phyloP scores from a whole-genome alignment of 768 basidiomycete genomes.

The Suillus cothurnatus region DNA sequence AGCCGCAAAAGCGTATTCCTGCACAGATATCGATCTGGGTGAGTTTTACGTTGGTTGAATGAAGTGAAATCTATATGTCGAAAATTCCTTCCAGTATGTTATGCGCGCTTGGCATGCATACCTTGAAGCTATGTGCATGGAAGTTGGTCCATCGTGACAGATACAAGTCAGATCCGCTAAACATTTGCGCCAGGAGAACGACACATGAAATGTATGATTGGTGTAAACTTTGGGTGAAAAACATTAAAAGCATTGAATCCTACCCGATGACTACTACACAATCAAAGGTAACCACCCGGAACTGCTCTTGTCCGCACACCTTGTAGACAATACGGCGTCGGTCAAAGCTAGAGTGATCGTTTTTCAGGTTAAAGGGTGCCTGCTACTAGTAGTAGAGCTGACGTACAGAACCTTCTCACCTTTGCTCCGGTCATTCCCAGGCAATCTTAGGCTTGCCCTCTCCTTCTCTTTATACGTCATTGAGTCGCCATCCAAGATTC shows the following conservation, averaged over 20 bases:
- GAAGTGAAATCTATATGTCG: neutral
- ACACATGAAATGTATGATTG: neutral
- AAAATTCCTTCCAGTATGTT: neutral
- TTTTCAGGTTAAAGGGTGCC: neutral
- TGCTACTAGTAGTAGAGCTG: neutral
- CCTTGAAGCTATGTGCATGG: neutral
- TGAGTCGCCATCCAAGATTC: neutral
- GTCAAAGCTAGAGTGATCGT: neutral
- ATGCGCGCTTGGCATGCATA: neutral
- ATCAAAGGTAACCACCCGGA: no score
- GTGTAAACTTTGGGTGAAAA: neutral
- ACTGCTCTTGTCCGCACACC: neutral
- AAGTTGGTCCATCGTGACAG: neutral
- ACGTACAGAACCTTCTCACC: neutral
- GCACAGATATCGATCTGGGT: neutral
- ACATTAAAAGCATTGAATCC: neutral
- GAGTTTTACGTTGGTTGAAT: constrained; percentile 4
- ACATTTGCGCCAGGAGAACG: neutral
- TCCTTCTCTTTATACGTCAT: neutral
- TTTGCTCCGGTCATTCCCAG: neutral
- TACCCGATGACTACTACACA: neutral
- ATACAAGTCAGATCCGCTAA: neutral
- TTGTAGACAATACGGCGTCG: neutral
- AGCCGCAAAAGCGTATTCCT: neutral
- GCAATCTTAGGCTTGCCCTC: neutral